A percentile compares a stretch with the other conserved stretches of the same genome.
phyloP scores from a whole-genome alignment of 352 stramenopile species.

The Lagenidium giganteum region DNA sequence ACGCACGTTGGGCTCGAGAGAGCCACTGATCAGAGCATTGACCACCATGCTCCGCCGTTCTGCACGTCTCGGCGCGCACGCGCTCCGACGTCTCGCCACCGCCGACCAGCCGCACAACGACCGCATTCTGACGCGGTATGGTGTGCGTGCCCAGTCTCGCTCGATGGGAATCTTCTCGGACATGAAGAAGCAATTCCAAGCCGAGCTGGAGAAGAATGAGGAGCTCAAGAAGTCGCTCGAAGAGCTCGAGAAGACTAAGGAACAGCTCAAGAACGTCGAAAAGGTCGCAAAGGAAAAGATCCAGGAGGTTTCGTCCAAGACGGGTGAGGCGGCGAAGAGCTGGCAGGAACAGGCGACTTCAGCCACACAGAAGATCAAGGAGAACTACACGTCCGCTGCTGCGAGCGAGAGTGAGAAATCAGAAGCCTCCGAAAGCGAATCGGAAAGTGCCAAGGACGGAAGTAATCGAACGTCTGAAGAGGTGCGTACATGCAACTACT shows the following conservation, averaged over 20 bases:
- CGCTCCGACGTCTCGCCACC: slow-evolving; percentile 11
- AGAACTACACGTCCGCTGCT: slow-evolving; percentile 31
- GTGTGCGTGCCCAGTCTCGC: slow-evolving; percentile 26
- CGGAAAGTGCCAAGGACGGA: no score
- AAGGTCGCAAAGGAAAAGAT: slow-evolving; percentile 64
- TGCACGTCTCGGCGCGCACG: slow-evolving; percentile 10
- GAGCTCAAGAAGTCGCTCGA: slow-evolving; percentile 77
- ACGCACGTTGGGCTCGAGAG: slow-evolving; percentile 7
- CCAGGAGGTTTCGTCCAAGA: slow-evolving; percentile 47
- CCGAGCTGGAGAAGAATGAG: slow-evolving; percentile 77
- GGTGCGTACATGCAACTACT: no score
- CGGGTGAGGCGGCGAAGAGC: slow-evolving; percentile 52
- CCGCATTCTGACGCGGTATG: slow-evolving; percentile 1
- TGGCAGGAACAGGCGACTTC: slow-evolving; percentile 46
- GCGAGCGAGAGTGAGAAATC: neutral
- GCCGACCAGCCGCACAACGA: neutral
- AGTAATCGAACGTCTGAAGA: no score
- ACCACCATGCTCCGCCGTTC: slow-evolving; percentile 21
- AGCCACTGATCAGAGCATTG: neutral
- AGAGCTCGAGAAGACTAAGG: slow-evolving; percentile 67
- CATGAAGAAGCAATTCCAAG: slow-evolving; percentile 76
- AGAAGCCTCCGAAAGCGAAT: no score
- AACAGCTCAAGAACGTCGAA: slow-evolving; percentile 61
- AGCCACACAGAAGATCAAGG: slow-evolving; percentile 64
- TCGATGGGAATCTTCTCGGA: slow-evolving; percentile 72